Percentiles rank a stretch among this genome's conserved stretches.
Conservation (phyloP, 2,329 filamentous ascomycete genomes). For the Fusarium guadeloupense region DNA sequence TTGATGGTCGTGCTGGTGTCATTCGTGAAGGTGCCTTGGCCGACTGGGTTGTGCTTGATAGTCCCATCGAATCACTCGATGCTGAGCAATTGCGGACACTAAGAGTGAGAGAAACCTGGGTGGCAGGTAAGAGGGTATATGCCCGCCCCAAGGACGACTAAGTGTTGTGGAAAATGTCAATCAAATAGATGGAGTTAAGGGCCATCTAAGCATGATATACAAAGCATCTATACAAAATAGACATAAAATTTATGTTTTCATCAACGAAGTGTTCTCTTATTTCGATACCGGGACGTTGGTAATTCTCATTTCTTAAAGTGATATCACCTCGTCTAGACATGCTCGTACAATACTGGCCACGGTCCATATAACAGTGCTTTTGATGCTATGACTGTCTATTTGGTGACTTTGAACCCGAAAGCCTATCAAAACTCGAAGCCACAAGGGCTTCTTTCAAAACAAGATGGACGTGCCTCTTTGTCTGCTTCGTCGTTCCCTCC, state of each 20-base stretch:
- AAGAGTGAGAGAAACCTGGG: conserved; percentile 73
- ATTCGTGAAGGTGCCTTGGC: conserved; percentile 70
- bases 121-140: conserved; percentile 65
- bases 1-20: conserved; percentile 66
- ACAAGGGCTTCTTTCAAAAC: neutral
- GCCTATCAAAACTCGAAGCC: neutral
- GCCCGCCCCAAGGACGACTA: conserved; percentile 2
- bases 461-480: neutral
- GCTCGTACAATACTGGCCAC: neutral
- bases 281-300: neutral
- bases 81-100: conserved; percentile 63
- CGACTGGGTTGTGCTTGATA: conserved; percentile 76
- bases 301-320: neutral
- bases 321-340: neutral
- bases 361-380: conserved; percentile 1
- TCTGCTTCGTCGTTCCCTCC: conserved; percentile 1
- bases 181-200: neutral
- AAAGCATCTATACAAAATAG: neutral
- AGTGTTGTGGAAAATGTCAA: neutral
- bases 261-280: neutral
- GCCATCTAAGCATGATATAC: neutral
- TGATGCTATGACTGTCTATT: neutral
- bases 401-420: neutral
- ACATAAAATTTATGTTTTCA: conserved; percentile 2
- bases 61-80: conserved; percentile 59